Evolutionary conservation across 441 rosid genomes (phyloP), one percentile per base, ranked within the genome.

Genomic region (Aleurites moluccanus): DNA sequence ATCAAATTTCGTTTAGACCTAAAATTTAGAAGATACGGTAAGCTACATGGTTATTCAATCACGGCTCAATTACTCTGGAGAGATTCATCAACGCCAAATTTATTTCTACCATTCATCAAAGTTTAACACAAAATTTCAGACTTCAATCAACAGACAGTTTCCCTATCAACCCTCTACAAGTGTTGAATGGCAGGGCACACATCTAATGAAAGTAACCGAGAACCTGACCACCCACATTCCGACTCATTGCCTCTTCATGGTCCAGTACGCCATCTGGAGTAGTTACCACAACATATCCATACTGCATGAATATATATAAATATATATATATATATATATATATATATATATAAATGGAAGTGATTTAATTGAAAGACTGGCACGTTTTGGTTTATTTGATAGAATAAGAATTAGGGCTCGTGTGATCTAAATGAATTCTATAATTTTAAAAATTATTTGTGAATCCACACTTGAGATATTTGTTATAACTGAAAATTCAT

Each of bases 221-320:
- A 80, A 96, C 94, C 69, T 91, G 97, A 78, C 97, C 98, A 59
- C 97, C 99, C 15, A 86, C 92, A 47, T 96, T 93, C 72, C 88
- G 83, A 69, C 62, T 86, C n/a, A 84, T 79, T 64, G 99, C 98
- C 75, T 89, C 96, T 81, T 96, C 99, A 76, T 96, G 98, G 76
- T 96, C 99, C 93, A 96, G 80, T 79, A 96, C 84, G 64, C 97
- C 99, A 56, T 92, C 92, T 2, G 97, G 97, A 73, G 99, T 92
- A 59, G 98, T 88, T 72, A 96, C 78, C 30, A 93, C 95, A 63
- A 93, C 92, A 81, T 89, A 96, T 78, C 98, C 99, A 97, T 97
- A 96, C 99, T 93, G 88, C 73, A 81, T 8, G 10, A n/a, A n/a
- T n/a, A n/a, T n/a, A n/a, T n/a, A n/a, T n/a, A n/a, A n/a, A n/a